Evolutionary conservation across 441 rosid genomes (phyloP).

Genomic region (Omphalea diandra): DNA sequence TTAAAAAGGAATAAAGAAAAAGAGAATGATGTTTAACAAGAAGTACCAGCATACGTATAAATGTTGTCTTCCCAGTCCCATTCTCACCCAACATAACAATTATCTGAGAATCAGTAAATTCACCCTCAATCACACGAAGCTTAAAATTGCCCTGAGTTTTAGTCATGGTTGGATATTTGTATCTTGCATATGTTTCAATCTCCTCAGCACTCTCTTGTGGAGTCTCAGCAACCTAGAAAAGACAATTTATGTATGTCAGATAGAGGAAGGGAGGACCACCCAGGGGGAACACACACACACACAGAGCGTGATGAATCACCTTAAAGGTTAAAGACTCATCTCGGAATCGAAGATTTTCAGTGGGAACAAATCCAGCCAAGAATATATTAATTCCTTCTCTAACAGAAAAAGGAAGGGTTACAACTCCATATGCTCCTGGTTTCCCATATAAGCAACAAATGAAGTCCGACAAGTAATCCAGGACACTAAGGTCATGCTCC

Average conservation of each 20-base stretch:
- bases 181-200: slow-evolving; percentile 86
- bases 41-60: slow-evolving; percentile 93
- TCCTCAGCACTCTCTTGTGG: slow-evolving; percentile 92
- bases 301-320: no score
- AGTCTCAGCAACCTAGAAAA: slow-evolving; percentile 86
- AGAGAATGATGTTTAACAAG: background rate
- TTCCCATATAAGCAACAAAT: slow-evolving; percentile 96
- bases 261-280: background rate
- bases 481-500: slow-evolving; percentile 98
- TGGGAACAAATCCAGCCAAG: slow-evolving; percentile 96
- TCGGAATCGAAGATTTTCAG: slow-evolving; percentile 87
- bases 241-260: slow-evolving; percentile 6
- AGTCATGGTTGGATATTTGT: slow-evolving; percentile 84
- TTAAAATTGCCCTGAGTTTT: slow-evolving; percentile 82
- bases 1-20: background rate
- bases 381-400: slow-evolving; percentile 97
- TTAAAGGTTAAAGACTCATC: slow-evolving; percentile 90
- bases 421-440: slow-evolving; percentile 98
- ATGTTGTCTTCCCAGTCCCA: slow-evolving; percentile 97
- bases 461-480: slow-evolving; percentile 93
- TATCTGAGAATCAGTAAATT: slow-evolving; percentile 97
- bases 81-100: slow-evolving; percentile 97
- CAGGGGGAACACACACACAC: no score
- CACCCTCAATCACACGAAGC: slow-evolving; percentile 84
- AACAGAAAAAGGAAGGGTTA: slow-evolving; percentile 95